Evolutionary conservation across 2,329 filamentous ascomycete species (phyloP).

Genomic region (Sarocladium strictum): DNA sequence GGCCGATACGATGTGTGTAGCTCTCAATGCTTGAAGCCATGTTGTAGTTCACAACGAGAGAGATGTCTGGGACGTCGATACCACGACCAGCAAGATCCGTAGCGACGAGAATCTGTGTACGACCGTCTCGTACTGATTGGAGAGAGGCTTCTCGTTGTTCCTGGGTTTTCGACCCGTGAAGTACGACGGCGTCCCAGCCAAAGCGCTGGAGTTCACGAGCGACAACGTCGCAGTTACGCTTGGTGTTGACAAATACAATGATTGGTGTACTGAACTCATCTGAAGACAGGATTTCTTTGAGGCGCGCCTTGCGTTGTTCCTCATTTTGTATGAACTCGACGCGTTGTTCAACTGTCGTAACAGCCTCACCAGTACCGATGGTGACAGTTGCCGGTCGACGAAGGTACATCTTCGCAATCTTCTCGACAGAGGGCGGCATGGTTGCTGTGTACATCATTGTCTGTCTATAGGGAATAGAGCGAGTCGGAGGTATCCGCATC

Average conservation of each 20-base stretch:
- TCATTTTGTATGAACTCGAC: conserved; percentile 88
- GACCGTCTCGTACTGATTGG: conserved; percentile 72
- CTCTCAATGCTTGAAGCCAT: conserved; percentile 91
- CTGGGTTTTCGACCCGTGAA: conserved; percentile 95
- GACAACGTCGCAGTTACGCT: conserved; percentile 94
- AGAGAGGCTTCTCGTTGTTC: conserved; percentile 95
- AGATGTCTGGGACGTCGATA: conserved; percentile 95
- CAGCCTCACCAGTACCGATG: conserved; percentile 94
- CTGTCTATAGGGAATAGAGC: conserved; percentile 78
- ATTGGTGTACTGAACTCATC: conserved; percentile 81
- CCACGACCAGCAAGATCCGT: conserved; percentile 93
- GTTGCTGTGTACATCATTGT: conserved; percentile 99
- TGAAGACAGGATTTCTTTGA: conserved; percentile 81
- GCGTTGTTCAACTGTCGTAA: conserved; percentile 95
- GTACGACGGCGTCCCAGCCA: conserved; percentile 82
- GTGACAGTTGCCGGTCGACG: conserved; percentile 88
- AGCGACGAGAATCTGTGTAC: conserved; percentile 83
- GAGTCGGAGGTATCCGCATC: conserved; percentile 77
- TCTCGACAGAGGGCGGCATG: conserved; percentile 88
- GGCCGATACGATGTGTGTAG: conserved; percentile 94
- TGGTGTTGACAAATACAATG: conserved; percentile 99
- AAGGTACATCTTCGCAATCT: conserved; percentile 95
- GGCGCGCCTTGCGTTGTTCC: conserved; percentile 92
- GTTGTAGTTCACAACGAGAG: conserved; percentile 96
- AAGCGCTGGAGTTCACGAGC: conserved; percentile 90